These are phyloP conservation scores for Vigna hirtella DNA, from an alignment of 306 rosid genomes.

Conservation along the genomic window DNA sequence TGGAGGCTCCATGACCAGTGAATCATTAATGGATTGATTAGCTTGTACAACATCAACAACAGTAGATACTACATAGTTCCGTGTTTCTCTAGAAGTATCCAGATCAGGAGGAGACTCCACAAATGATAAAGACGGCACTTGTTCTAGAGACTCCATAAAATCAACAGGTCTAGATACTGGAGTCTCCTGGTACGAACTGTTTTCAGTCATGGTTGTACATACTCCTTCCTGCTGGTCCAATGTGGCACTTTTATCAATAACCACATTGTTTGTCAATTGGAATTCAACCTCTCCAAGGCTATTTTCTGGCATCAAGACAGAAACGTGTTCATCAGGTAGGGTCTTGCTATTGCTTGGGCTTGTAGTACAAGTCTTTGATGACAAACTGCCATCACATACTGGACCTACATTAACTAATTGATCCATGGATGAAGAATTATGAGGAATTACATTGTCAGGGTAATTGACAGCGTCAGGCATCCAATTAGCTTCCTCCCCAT, in stretches of 20 bases:
- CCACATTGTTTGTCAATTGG: conserved; percentile 26
- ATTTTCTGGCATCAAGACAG: conserved; percentile 39
- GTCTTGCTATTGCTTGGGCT: conserved; percentile 21
- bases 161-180: conserved; percentile 45
- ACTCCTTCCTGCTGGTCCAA: conserved; percentile 51
- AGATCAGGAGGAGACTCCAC: conserved; percentile 42
- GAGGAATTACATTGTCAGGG: conserved; percentile 21
- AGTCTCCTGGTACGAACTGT: conserved; percentile 46
- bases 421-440: conserved; percentile 28
- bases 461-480: conserved; percentile 21
- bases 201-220: conserved; percentile 40
- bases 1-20: conserved; percentile 38
- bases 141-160: conserved; percentile 45
- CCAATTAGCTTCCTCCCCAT: conserved; percentile 35
- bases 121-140: conserved; percentile 42
- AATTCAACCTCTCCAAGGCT: conserved; percentile 47
- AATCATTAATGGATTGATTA: conserved; percentile 37
- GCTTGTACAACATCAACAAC: conserved; percentile 26
- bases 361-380: conserved; percentile 30
- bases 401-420: conserved; percentile 35
- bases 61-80: conserved; percentile 27
- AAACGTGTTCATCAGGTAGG: conserved; percentile 31
- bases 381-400: conserved; percentile 26
- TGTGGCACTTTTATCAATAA: conserved; percentile 42
- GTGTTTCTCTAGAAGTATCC: conserved; percentile 25